phyloP scores from a whole-genome alignment of 164 flowering plant genomes.

The Vitis rupestris region DNA sequence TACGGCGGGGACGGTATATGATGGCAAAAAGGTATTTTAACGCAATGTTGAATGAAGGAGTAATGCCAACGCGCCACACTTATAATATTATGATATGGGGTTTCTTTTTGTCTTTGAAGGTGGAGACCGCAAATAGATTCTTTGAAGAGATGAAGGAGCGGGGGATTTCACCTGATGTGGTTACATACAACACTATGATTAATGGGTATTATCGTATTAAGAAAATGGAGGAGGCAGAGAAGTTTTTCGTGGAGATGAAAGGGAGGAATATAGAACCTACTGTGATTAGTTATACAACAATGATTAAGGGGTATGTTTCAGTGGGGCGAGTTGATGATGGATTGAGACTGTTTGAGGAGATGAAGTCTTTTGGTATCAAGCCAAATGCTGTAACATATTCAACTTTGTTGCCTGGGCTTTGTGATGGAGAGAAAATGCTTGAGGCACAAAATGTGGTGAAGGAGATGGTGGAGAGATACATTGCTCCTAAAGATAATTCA shows the following conservation, averaged over 20 bases:
- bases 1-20: constrained; percentile 74
- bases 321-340: constrained; percentile 70
- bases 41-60: constrained; percentile 76
- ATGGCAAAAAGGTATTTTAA: constrained; percentile 92
- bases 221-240: constrained; percentile 77
- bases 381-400: constrained; percentile 72
- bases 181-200: constrained; percentile 76
- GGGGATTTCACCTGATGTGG: constrained; percentile 62
- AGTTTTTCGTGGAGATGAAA: constrained; percentile 76
- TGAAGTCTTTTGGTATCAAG: constrained; percentile 59
- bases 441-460: constrained; percentile 57
- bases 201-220: constrained; percentile 66
- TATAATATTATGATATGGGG: constrained; percentile 89
- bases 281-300: constrained; percentile 75
- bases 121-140: constrained; percentile 70
- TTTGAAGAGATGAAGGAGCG: constrained; percentile 78
- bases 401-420: constrained; percentile 79
- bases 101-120: constrained; percentile 63
- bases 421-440: constrained; percentile 70
- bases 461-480: constrained; percentile 67
- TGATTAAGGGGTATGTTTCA: constrained; percentile 86
- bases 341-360: constrained; percentile 66
- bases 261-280: constrained; percentile 56
- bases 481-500: constrained; percentile 70
- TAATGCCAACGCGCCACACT: constrained; percentile 71